Evolutionary conservation across 2,329 filamentous ascomycete species (phyloP).

Genomic region (Dothideomycetidae sp.): DNA sequence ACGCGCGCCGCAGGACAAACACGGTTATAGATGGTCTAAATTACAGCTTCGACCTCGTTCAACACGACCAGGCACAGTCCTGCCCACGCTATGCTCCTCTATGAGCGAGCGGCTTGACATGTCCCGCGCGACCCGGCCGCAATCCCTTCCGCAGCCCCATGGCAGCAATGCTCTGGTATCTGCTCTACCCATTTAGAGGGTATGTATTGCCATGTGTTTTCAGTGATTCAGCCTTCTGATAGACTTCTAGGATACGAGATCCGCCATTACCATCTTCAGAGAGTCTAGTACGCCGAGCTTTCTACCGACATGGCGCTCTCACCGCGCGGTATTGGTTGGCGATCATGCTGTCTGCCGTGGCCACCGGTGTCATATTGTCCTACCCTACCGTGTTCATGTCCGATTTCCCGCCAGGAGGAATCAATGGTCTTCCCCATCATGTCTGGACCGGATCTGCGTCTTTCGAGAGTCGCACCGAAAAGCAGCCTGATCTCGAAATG

Average conservation of each 20-base stretch:
- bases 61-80: too few species aligned
- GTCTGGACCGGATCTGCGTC: conserved; percentile 66
- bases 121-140: not conserved
- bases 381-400: conserved; percentile 65
- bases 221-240: conserved; percentile 6
- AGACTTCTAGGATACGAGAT: conserved; percentile 50
- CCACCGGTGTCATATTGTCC: conserved; percentile 53
- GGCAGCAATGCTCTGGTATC: conserved; percentile 25
- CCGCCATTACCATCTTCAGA: conserved; percentile 49
- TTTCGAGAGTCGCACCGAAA: conserved; percentile 35
- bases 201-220: conserved; percentile 30
- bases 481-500: conserved; percentile 58
- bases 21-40: too few species aligned
- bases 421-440: conserved; percentile 60
- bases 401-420: conserved; percentile 55
- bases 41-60: too few species aligned
- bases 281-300: conserved; percentile 50
- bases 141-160: not conserved
- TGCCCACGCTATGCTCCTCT: too few species aligned
- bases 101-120: not conserved
- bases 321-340: conserved; percentile 60
- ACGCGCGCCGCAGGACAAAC: too few species aligned
- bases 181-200: conserved; percentile 65
- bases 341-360: conserved; percentile 60
- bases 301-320: conserved; percentile 55